Percentiles rank a stretch among this genome's conserved stretches.
Conservation (phyloP, 1,139 yeast genomes). For the Casaregolazyma suthepensis region DNA sequence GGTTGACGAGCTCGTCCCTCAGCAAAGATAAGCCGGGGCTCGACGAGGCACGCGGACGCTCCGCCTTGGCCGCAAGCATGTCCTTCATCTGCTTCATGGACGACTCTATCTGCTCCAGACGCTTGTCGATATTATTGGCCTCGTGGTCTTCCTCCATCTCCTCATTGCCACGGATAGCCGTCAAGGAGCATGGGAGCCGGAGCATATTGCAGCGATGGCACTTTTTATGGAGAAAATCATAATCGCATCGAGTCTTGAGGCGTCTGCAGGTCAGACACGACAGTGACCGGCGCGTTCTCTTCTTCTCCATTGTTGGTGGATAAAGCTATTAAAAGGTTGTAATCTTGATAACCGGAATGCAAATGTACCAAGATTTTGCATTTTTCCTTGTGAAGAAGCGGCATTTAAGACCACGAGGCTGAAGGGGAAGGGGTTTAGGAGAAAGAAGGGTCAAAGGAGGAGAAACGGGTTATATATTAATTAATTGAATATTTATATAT, state of each 20-base stretch:
- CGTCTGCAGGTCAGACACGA: slow-evolving; percentile 49
- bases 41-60: not conserved
- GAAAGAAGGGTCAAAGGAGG: not conserved
- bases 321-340: not conserved
- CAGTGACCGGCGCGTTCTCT: slow-evolving; percentile 40
- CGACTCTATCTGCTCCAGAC: slow-evolving; percentile 2
- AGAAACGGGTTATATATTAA: too few species aligned
- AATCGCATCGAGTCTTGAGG: slow-evolving; percentile 50
- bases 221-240: slow-evolving; percentile 36
- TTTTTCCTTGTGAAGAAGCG: not conserved
- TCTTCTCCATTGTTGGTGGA: slow-evolving; percentile 9
- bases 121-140: not conserved
- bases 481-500: not conserved
- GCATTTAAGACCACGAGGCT: not conserved
- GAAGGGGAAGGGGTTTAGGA: not conserved
- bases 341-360: not conserved
- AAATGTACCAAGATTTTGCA: not conserved
- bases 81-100: slow-evolving; percentile 4
- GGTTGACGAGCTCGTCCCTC: not conserved
- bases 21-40: not conserved
- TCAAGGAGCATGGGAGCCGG: slow-evolving; percentile 42
- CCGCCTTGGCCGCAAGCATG: not conserved
- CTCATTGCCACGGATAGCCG: slow-evolving; percentile 14
- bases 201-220: slow-evolving; percentile 47
- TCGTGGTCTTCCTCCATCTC: slow-evolving; percentile 7